Evolutionary conservation across 306 rosid species (phyloP).

Genomic region (Erythrophleum fordii): DNA sequence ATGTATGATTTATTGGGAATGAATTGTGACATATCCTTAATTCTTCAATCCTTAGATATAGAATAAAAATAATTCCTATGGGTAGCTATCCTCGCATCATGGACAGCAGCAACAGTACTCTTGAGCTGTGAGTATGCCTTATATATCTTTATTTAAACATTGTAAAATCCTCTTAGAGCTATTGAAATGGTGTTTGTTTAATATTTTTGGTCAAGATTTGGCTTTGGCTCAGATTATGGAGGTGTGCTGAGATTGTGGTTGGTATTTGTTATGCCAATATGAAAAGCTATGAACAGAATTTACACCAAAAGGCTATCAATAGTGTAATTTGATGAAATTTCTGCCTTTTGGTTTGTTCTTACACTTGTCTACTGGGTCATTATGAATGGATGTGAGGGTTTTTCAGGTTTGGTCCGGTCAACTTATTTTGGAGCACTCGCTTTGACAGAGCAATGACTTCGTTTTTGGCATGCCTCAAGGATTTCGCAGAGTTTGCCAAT

Average conservation of each 20-base stretch:
- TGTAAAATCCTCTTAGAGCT: not conserved
- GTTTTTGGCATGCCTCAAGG: constrained; percentile 88
- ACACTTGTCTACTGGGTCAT: constrained; percentile 33
- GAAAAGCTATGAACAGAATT: constrained; percentile 2
- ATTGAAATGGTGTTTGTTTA: constrained; percentile 1
- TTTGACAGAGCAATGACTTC: constrained; percentile 96
- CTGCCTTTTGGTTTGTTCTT: constrained; percentile 29
- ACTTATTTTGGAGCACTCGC: constrained; percentile 97
- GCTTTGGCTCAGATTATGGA: constrained; percentile 3
- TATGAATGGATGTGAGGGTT: constrained; percentile 19
- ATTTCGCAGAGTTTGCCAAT: constrained; percentile 90
- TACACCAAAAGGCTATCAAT: not conserved
- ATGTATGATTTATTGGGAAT: constrained; percentile 25
- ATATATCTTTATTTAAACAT: not conserved
- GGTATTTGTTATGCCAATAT: constrained; percentile 7
- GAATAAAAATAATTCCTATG: constrained; percentile 93
- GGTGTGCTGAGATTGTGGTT: constrained; percentile 28
- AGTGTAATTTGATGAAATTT: constrained; percentile 15
- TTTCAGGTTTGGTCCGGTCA: constrained; percentile 95
- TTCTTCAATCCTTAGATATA: constrained; percentile 62
- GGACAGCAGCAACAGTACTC: constrained; percentile 74
- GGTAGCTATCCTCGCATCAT: constrained; percentile 96
- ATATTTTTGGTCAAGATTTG: constrained; percentile 24
- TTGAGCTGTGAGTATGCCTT: constrained; percentile 77
- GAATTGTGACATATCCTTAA: constrained; percentile 45